Evolutionary conservation across 2,329 filamentous ascomycete genomes (phyloP).

Genomic region (Colletotrichum trifolii): DNA sequence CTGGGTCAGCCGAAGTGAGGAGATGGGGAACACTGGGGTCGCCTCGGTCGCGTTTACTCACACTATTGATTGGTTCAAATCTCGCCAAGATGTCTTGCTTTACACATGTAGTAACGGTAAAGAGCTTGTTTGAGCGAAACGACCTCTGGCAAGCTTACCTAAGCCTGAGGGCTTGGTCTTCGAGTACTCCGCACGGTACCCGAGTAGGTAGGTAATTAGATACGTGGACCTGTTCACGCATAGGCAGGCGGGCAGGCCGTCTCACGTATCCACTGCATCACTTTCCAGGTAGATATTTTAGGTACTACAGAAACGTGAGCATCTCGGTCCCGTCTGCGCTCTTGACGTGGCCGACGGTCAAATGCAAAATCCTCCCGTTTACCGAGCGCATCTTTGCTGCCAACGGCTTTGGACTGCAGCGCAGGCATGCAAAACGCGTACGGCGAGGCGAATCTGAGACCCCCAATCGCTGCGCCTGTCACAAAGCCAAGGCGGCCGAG

Average conservation of each 20-base stretch:
- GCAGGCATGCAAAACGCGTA: slow-evolving; percentile 9
- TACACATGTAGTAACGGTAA: no score
- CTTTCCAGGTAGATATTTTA: no score
- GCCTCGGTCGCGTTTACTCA: no score
- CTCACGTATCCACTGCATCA: neutral
- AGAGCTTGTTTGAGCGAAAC: no score
- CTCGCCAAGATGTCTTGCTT: no score
- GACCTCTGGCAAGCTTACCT: no score
- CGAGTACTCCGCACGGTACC: no score
- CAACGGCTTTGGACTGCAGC: neutral
- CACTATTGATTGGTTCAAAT: no score
- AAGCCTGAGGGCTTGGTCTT: no score
- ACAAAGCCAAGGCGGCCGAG: slow-evolving; percentile 30
- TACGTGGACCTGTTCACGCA: neutral
- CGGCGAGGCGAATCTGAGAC: slow-evolving; percentile 1
- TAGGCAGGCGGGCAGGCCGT: neutral
- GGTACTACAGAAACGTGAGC: no score
- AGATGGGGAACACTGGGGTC: slow-evolving; percentile 7
- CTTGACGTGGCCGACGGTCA: slow-evolving; percentile 2
- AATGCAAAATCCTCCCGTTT: neutral
- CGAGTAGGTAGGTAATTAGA: no score
- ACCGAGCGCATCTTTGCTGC: no score
- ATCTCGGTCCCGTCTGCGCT: slow-evolving; percentile 11
- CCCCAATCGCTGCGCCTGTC: neutral
- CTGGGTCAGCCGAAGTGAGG: slow-evolving; percentile 20